A percentile compares a stretch with the other conserved stretches of the same genome.
These are phyloP conservation scores for Verticillium klebahnii DNA, from an alignment of 2,329 filamentous ascomycete species.

Conservation along the genomic window DNA sequence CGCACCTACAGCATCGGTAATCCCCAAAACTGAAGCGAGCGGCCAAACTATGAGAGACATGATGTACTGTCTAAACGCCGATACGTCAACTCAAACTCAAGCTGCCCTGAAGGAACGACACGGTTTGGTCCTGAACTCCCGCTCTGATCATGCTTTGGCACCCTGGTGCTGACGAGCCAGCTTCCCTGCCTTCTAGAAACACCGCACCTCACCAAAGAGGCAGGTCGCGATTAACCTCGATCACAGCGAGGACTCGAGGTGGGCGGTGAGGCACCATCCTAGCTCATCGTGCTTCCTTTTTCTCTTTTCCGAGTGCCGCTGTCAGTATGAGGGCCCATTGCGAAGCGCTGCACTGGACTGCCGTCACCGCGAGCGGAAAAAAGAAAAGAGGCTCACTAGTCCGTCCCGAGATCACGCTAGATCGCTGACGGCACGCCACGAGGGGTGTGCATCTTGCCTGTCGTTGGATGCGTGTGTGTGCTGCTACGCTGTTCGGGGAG, in stretches of 20 bases:
- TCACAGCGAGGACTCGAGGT: neutral
- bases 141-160: neutral
- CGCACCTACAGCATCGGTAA: no score
- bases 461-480: neutral
- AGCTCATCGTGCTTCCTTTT: neutral
- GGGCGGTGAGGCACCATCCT: neutral
- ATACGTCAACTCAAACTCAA: no score
- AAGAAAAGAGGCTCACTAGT: neutral
- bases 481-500: neutral
- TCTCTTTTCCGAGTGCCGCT: neutral
- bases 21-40: no score
- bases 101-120: no score
- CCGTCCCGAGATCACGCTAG: neutral
- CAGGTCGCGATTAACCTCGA: neutral
- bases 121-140: no score
- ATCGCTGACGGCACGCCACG: neutral
- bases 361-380: neutral
- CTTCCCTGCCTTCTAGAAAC: neutral
- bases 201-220: neutral
- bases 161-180: neutral
- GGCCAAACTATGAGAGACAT: no score
- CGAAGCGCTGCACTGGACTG: neutral
- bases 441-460: neutral
- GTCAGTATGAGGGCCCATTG: neutral
- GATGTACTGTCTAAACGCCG: no score